Evolutionary conservation across 495 filamentous ascomycete species (phyloP), one percentile per base, ranked within the genome.

Genomic region (Neurospora sp.): DNA sequence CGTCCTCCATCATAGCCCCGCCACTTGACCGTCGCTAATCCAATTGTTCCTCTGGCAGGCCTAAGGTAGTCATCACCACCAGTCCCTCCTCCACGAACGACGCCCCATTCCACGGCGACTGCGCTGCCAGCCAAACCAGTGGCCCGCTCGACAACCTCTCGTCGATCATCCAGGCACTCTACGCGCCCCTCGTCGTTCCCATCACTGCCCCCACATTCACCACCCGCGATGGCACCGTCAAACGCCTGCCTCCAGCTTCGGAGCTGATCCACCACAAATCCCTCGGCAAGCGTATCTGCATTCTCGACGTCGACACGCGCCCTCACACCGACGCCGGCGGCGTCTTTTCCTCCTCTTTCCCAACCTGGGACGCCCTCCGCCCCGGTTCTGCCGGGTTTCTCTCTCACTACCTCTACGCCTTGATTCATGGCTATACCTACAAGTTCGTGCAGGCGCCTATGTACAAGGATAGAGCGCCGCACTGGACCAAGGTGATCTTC

Each of bases 361-460:
- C 77, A 17, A 68, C 73, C n/a, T 76, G 76, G 70, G 72, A 77
- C 14, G 71, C 74, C 35, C 71, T 77, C 4, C 72, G 41, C 3
- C 65, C 71, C 3, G 73, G 74, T 1, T 80, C 82, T 8, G 75
- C 77, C 7, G 83, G 82, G 59, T 80, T 82, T 71, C 75, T 84
- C 4, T 79, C 76, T 53, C 83, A 85, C 76, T 84, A 81, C 71
- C 72, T 84, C 41, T 85, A 82, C 68, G 84, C 86, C 45, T 78
- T 73, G 69, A 84, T 88, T 61, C 86, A 88, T 76, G 84, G 84
- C 72, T 87, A 88, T 80, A 82, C 85, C 71, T 88, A 88, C 81
- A 82, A 85, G 72, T 83, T 87, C 45, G 77, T 86, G 70, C 80
- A 79, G 16, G 76, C 80, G 9, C 79, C 78, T 10, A 59, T 74